phyloP scores from a whole-genome alignment of 2,329 filamentous ascomycete genomes.

The Penicillium sp. region DNA sequence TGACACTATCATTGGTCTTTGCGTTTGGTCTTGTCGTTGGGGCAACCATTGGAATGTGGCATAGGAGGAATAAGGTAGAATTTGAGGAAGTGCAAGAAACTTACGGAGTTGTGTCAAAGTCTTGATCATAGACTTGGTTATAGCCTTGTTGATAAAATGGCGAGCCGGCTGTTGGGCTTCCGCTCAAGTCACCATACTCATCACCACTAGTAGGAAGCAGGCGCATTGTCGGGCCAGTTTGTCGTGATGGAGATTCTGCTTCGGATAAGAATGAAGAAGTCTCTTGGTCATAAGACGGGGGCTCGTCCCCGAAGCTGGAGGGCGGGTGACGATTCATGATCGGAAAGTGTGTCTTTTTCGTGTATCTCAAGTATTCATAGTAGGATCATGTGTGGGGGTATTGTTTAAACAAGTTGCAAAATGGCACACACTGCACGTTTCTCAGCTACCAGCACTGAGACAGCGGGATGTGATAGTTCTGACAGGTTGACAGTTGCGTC shows the following conservation, averaged over 20 bases:
- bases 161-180: constrained; percentile 27
- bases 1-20: background rate
- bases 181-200: constrained; percentile 34
- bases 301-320: constrained; percentile 43
- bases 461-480: constrained; percentile 1
- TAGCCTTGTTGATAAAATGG: constrained; percentile 27
- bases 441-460: constrained; percentile 6
- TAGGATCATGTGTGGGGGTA: constrained; percentile 1
- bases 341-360: constrained; percentile 14
- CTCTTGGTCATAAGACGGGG: constrained; percentile 42
- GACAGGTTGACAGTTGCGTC: constrained; percentile 9
- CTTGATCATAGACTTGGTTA: constrained; percentile 1
- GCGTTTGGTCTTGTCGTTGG: constrained; percentile 19
- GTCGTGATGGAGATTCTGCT: constrained; percentile 30
- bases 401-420: background rate
- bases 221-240: constrained; percentile 46
- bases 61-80: constrained; percentile 10
- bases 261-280: constrained; percentile 32
- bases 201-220: constrained; percentile 44
- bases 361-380: constrained; percentile 19
- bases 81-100: constrained; percentile 26
- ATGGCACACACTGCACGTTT: background rate
- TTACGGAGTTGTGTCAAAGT: constrained; percentile 38
- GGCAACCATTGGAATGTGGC: constrained; percentile 27
- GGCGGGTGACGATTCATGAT: constrained; percentile 33